Evolutionary conservation across 179 eudicot genomes (phyloP).

Genomic region (Kewa caespitosa): DNA sequence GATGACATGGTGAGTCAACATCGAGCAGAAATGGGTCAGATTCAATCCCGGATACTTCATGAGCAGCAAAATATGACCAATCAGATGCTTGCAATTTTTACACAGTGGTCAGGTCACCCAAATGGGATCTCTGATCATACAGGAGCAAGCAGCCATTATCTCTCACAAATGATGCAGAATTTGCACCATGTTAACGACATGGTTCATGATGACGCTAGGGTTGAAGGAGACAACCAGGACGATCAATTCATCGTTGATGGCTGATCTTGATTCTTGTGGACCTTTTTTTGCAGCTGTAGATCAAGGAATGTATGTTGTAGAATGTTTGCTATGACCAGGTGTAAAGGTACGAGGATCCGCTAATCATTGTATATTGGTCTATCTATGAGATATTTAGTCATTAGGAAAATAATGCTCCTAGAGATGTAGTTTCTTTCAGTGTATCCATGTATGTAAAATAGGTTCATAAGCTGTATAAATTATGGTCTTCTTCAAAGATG

Average conservation of each 20-base stretch:
- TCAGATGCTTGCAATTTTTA: constrained; percentile 70
- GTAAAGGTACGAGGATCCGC: constrained; percentile 23
- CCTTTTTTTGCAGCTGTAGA: constrained; percentile 23
- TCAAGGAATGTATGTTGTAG: constrained; percentile 17
- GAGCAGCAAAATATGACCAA: constrained; percentile 78
- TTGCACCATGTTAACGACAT: constrained; percentile 77
- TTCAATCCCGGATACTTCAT: constrained; percentile 72
- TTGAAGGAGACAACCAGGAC: constrained; percentile 78
- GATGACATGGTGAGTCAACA: constrained; percentile 73
- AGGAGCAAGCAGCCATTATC: constrained; percentile 68
- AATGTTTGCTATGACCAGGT: constrained; percentile 21
- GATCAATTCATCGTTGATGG: constrained; percentile 88
- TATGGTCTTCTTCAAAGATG: neutral
- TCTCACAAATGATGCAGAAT: constrained; percentile 86
- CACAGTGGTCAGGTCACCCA: constrained; percentile 85
- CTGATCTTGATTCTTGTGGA: constrained; percentile 29
- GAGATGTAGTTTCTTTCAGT: neutral
- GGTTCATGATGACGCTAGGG: constrained; percentile 70
- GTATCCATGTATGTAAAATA: neutral
- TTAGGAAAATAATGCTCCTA: constrained; percentile 16
- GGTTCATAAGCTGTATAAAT: constrained; percentile 3
- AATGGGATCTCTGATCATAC: constrained; percentile 71
- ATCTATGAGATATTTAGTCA: constrained; percentile 3
- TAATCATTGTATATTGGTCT: constrained; percentile 14
- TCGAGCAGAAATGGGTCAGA: constrained; percentile 68